A percentile compares a stretch with the other conserved stretches of the same genome.
Evolutionary conservation across 1,284 basidiomycete species (phyloP).

Genomic region (Trametes pubescens): DNA sequence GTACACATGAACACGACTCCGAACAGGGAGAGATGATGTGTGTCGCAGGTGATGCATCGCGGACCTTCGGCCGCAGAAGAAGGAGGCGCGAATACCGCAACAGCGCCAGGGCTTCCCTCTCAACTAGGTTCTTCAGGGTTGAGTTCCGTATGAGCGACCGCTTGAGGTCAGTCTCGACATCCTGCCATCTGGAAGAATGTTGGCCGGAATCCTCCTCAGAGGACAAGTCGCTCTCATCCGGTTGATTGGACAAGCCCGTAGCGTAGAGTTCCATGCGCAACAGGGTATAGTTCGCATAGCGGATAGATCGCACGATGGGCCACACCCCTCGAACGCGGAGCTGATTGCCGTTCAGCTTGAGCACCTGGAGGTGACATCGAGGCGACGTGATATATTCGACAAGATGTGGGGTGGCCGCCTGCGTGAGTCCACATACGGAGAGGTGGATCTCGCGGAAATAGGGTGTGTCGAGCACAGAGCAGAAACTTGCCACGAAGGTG

Average conservation of each 20-base stretch:
- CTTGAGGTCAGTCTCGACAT: conserved; percentile 49
- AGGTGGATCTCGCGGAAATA: conserved; percentile 63
- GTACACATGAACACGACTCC: conserved; percentile 24
- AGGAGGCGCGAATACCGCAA: conserved; percentile 59
- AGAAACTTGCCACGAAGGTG: conserved; percentile 56
- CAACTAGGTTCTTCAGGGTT: conserved; percentile 53
- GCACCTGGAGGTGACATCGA: conserved; percentile 57
- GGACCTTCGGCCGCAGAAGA: conserved; percentile 46
- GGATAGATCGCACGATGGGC: conserved; percentile 55
- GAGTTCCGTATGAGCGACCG: conserved; percentile 56
- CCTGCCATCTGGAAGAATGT: conserved; percentile 43
- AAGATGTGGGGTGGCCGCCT: conserved; percentile 52
- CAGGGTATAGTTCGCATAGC: conserved; percentile 58
- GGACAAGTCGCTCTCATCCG: conserved; percentile 37
- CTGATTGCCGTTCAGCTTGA: conserved; percentile 65
- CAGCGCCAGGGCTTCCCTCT: conserved; percentile 59
- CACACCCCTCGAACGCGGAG: conserved; percentile 56
- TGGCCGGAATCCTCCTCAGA: conserved; percentile 38
- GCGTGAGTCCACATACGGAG: conserved; percentile 60
- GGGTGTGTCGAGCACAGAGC: conserved; percentile 55
- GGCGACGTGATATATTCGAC: conserved; percentile 59
- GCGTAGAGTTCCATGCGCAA: conserved; percentile 59
- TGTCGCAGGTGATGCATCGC: not conserved
- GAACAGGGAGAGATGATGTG: conserved; percentile 22
- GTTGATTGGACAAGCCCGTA: conserved; percentile 47